A percentile compares a stretch with the other conserved stretches of the same genome.
Conservation (phyloP, 2,329 filamentous ascomycete genomes). For the Epichloe gansuensis region DNA sequence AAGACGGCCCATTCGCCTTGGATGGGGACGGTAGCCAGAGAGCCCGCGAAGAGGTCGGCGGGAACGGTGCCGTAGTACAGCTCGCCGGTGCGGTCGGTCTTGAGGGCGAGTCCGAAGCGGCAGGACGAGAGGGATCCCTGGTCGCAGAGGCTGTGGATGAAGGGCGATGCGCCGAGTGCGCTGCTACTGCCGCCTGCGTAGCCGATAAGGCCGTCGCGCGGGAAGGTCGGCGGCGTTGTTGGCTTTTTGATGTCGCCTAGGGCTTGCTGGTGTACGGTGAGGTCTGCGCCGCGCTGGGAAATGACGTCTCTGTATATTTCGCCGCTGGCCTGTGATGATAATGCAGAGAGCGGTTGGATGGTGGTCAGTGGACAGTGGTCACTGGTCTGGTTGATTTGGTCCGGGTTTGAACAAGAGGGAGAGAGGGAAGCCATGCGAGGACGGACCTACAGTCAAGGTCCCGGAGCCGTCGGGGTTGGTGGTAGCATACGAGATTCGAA, state of each 20-base stretch:
- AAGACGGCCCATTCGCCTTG: neutral
- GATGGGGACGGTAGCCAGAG: neutral
- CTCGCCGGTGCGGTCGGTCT: constrained; percentile 9
- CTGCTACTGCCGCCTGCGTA: constrained; percentile 6
- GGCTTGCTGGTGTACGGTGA: constrained; percentile 8
- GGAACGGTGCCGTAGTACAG: constrained; percentile 11
- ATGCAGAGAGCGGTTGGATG: neutral
- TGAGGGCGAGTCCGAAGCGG: constrained; percentile 11
- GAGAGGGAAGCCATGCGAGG: neutral
- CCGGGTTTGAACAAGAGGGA: neutral
- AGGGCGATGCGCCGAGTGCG: constrained; percentile 6
- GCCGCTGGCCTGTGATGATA: constrained; percentile 7
- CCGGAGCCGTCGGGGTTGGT: constrained; percentile 11
- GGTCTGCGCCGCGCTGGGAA: constrained; percentile 8
- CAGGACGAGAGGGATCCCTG: constrained; percentile 8
- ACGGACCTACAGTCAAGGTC: neutral
- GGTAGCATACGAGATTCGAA: constrained; percentile 10
- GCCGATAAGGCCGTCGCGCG: constrained; percentile 11
- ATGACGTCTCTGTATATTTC: constrained; percentile 9
- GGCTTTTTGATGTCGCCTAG: neutral
- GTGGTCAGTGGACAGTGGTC: too few species aligned
- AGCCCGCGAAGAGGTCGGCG: neutral
- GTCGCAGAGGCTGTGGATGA: constrained; percentile 10
- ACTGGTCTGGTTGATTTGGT: too few species aligned
- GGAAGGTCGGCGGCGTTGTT: constrained; percentile 6